phyloP scores from a whole-genome alignment of 1,284 basidiomycete genomes.

The Naganishia sp. region DNA sequence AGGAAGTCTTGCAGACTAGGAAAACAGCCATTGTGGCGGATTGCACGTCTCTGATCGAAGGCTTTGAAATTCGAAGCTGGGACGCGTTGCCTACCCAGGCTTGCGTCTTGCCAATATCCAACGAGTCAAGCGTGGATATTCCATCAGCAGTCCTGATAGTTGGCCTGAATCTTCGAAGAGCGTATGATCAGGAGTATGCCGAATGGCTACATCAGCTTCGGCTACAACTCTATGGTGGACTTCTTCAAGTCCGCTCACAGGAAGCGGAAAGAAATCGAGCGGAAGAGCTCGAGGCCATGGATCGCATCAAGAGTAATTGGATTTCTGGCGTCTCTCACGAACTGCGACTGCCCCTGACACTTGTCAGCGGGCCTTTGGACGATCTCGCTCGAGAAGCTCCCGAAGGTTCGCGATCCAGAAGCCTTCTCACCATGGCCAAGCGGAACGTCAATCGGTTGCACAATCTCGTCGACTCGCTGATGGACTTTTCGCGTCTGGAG shows the following conservation, averaged over 20 bases:
- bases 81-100: slow-evolving; percentile 50
- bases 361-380: slow-evolving; percentile 45
- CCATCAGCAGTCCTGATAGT: slow-evolving; percentile 51
- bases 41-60: slow-evolving; percentile 45
- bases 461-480: slow-evolving; percentile 50
- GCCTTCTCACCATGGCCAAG: slow-evolving; percentile 42
- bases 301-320: slow-evolving; percentile 32
- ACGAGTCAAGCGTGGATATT: slow-evolving; percentile 41
- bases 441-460: slow-evolving; percentile 49
- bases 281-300: slow-evolving; percentile 50
- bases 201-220: slow-evolving; percentile 43
- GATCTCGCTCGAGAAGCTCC: slow-evolving; percentile 41
- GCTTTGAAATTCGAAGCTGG: slow-evolving; percentile 49
- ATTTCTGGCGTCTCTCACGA: slow-evolving; percentile 32
- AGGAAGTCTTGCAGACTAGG: slow-evolving; percentile 43
- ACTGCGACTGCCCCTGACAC: slow-evolving; percentile 30
- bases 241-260: slow-evolving; percentile 46
- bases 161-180: slow-evolving; percentile 49
- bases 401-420: slow-evolving; percentile 19
- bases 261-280: slow-evolving; percentile 52
- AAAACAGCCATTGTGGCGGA: slow-evolving; percentile 48
- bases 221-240: slow-evolving; percentile 43
- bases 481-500: slow-evolving; percentile 52
- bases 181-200: slow-evolving; percentile 52
- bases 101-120: slow-evolving; percentile 51